A percentile compares a stretch with the other conserved stretches of the same genome.
Evolutionary conservation across 148 eudicot genomes (phyloP).

Genomic region (Rhododendron molle): DNA sequence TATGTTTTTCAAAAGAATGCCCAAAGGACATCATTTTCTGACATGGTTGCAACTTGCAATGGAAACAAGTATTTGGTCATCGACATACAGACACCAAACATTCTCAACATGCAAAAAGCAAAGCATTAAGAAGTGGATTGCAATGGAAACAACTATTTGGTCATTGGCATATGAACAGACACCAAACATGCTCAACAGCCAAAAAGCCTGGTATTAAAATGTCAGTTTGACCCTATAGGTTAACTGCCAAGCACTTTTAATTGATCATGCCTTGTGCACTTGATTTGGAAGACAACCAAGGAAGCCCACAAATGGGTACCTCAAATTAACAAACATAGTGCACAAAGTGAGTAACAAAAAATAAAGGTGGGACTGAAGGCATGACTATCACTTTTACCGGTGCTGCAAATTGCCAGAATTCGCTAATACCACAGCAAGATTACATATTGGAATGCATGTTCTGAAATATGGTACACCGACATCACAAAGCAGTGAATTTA

Average conservation of each 20-base stretch:
- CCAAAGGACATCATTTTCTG: not conserved
- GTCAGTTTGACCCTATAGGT: not conserved
- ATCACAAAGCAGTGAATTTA: not conserved
- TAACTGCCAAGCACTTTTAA: not conserved
- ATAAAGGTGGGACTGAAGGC: not conserved
- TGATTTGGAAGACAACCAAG: not conserved
- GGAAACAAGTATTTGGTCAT: too few species aligned
- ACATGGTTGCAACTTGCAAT: not conserved
- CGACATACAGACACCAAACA: too few species aligned
- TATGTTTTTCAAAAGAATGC: too few species aligned
- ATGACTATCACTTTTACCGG: not conserved
- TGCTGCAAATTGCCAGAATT: not conserved
- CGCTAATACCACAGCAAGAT: not conserved
- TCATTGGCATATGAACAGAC: not conserved
- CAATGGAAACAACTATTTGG: not conserved
- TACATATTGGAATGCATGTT: not conserved
- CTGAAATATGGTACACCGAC: not conserved
- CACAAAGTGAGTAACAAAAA: not conserved
- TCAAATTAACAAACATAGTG: not conserved
- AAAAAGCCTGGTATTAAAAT: not conserved
- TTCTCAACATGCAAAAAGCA: too few species aligned
- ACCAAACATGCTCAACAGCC: not conserved
- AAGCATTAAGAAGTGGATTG: too few species aligned
- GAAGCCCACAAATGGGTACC: not conserved
- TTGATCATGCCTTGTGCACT: not conserved